Conservation (phyloP, 73 alveolate genomes). For the Paraurostyla sp. region DNA sequence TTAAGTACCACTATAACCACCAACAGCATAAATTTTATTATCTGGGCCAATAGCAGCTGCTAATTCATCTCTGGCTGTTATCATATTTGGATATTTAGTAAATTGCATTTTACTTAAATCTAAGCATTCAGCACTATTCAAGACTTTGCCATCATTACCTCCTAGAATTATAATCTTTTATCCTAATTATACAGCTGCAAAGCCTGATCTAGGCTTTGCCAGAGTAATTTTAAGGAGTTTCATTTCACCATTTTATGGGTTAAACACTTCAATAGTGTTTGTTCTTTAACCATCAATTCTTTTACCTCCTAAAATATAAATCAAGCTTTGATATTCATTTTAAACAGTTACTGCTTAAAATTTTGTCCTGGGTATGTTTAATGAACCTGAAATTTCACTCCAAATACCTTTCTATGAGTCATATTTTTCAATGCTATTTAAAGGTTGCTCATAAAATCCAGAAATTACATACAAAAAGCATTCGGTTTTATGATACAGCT, state of each 20-base stretch:
- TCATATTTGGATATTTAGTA: slow-evolving; percentile 78
- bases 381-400: slow-evolving; percentile 42
- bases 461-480: slow-evolving; percentile 49
- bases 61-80: slow-evolving; percentile 84
- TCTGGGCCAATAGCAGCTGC: slow-evolving; percentile 90
- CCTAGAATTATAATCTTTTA: slow-evolving; percentile 52
- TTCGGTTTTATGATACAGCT: slow-evolving; percentile 11
- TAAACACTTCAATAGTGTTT: slow-evolving; percentile 49
- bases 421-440: slow-evolving; percentile 40
- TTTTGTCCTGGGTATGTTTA: slow-evolving; percentile 64
- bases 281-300: slow-evolving; percentile 68
- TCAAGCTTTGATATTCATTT: neutral
- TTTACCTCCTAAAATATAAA: slow-evolving; percentile 69
- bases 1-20: slow-evolving; percentile 90
- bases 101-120: slow-evolving; percentile 69
- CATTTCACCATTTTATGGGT: slow-evolving; percentile 8
- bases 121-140: slow-evolving; percentile 63
- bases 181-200: slow-evolving; percentile 40
- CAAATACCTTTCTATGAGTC: slow-evolving; percentile 59
- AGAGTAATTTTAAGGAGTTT: neutral
- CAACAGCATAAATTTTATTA: slow-evolving; percentile 87
- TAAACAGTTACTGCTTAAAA: slow-evolving; percentile 41
- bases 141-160: slow-evolving; percentile 75
- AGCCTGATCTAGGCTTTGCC: slow-evolving; percentile 69
- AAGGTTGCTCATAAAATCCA: slow-evolving; percentile 60